These are phyloP conservation scores for Starmerella stellata DNA, from an alignment of 805 yeast species.

Conservation along the genomic window DNA sequence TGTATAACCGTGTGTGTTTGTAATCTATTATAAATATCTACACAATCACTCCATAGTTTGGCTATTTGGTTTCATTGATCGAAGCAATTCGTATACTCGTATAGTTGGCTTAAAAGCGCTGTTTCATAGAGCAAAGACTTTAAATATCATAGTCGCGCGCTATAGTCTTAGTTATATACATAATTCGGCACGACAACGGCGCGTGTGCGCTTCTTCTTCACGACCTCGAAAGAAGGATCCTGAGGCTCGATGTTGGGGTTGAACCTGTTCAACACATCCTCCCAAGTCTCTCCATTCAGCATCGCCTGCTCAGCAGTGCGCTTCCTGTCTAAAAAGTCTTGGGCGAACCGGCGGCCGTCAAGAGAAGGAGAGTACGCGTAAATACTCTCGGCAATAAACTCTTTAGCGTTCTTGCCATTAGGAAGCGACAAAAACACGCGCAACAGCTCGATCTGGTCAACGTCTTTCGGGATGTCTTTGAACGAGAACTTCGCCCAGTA, in stretches of 20 bases:
- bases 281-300: slow-evolving; percentile 44
- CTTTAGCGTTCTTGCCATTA: slow-evolving; percentile 50
- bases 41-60: no score
- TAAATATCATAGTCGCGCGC: no score
- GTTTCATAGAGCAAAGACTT: no score
- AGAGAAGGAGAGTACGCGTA: slow-evolving; percentile 55
- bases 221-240: slow-evolving; percentile 40
- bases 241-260: slow-evolving; percentile 21
- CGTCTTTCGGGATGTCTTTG: slow-evolving; percentile 47
- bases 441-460: slow-evolving; percentile 59
- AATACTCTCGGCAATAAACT: slow-evolving; percentile 79
- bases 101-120: no score
- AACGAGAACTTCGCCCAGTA: slow-evolving; percentile 26
- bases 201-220: slow-evolving; percentile 31
- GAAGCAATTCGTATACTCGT: no score
- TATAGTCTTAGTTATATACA: neutral
- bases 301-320: slow-evolving; percentile 43
- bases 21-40: no score
- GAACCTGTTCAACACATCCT: slow-evolving; percentile 38
- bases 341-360: slow-evolving; percentile 90
- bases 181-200: slow-evolving; percentile 14
- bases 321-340: slow-evolving; percentile 68
- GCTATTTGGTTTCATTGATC: no score
- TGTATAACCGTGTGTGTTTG: no score
- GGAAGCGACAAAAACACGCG: slow-evolving; percentile 70